Base-by-base conservation (phyloP, 78 protist genomes). In the Dictyostelium brefeldianum region DNA sequence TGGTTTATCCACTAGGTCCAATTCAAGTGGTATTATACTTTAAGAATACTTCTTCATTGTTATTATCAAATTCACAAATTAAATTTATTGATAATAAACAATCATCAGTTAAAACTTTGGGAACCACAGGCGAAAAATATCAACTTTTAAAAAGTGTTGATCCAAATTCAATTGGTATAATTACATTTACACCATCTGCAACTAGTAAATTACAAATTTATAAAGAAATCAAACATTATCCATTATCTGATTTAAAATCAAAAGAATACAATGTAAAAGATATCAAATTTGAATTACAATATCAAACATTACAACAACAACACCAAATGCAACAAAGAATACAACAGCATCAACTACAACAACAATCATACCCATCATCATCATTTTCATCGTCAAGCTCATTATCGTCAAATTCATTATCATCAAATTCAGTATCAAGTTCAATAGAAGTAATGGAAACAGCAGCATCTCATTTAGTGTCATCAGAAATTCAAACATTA, bases 131-230 rank as follows among this genome's bases (percentile, higher is more conserved):
- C 2, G 43, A 36, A 36, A 36, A 36, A 36, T 36, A 36, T 36
- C 43, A 36, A 36, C 43, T 36, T 36, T 67, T 67, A 14, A 31
- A 31, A 25, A 2, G 6, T 17, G 75, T 67, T 4, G 29, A 27
- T 29, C 75, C 75, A 67, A 67, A 67, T 67, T 31, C 75, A 67
- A 67, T 31, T 25, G 75, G 75, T 67, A 31, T 67, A 12, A 31
- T 67, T 67, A 29, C 75, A 67, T 31, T 67, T 31, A 31, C 7
- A 5, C 2, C 31, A 14, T 11, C 41, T 29, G 3, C 18, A 29
- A 20, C 27, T 6, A 3, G 2, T 36, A 10, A 17, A 12, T 15
- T 67, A 31, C 25, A 27, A 67, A n/a, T 67, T 31, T 67, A 27
- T 17, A 67, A 31, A 67, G 75, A 67, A 29, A 31, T 67, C 15